These are phyloP conservation scores for Solanum arcanum DNA, from an alignment of 257 asterid species.

Conservation along the genomic window DNA sequence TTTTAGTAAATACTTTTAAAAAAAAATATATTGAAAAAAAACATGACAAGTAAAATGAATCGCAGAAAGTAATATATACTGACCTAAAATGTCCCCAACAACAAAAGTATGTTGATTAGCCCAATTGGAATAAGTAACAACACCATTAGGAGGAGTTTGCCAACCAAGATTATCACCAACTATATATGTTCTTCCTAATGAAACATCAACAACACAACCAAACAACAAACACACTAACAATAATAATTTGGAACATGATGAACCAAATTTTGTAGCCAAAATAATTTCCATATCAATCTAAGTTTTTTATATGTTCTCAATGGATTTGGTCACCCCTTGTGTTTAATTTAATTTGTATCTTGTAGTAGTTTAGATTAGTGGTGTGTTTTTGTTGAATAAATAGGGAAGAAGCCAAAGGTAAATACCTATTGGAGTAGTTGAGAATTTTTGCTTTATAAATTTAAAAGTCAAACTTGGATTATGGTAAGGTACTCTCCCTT, in stretches of 20 bases:
- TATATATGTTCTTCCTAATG: not conserved
- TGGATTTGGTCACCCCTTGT: not conserved
- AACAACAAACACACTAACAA: not conserved
- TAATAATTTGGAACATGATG: not conserved
- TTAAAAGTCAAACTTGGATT: not conserved
- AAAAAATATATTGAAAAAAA: not conserved
- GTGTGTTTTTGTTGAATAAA: not conserved
- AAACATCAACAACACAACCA: not conserved
- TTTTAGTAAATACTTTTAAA: not conserved
- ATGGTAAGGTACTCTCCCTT: not conserved
- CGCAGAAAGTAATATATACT: not conserved
- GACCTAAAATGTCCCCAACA: slow-evolving; percentile 12
- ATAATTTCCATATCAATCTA: not conserved
- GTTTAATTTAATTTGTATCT: not conserved
- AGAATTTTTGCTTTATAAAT: not conserved
- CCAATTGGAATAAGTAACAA: not conserved
- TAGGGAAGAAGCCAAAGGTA: not conserved
- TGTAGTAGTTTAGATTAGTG: not conserved
- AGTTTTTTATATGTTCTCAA: not conserved
- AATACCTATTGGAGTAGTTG: not conserved
- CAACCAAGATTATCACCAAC: not conserved
- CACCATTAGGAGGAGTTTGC: not conserved
- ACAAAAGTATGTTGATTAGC: not conserved
- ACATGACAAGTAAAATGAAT: not conserved
- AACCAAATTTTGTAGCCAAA: not conserved